Percentiles rank a stretch among this genome's conserved stretches.
These are phyloP conservation scores for Rhodotorula sp. DNA, from an alignment of 1,284 basidiomycete genomes.

Conservation along the genomic window DNA sequence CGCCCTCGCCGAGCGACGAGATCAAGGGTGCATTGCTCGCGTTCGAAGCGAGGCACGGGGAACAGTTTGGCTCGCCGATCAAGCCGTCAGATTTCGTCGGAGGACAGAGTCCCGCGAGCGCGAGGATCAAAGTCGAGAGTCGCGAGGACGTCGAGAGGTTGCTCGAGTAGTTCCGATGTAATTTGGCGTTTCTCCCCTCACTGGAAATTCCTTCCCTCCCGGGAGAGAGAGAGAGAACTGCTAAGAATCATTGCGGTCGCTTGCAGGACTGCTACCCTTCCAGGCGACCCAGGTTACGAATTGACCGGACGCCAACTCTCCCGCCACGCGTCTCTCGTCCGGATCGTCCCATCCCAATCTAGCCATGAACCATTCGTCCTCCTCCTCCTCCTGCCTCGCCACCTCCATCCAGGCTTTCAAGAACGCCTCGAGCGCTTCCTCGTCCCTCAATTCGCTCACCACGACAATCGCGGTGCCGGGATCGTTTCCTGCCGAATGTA, in stretches of 20 bases:
- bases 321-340: background rate
- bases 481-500: no score
- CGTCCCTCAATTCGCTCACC: conserved; percentile 31
- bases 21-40: conserved; percentile 12
- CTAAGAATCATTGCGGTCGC: no score
- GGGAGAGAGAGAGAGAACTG: no score
- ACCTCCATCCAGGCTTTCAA: conserved; percentile 17
- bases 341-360: conserved; percentile 15
- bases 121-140: conserved; percentile 16
- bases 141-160: conserved; percentile 29
- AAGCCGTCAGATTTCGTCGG: background rate
- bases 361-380: conserved; percentile 16
- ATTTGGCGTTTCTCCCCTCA: background rate
- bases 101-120: conserved; percentile 1
- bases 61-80: conserved; percentile 1
- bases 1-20: conserved; percentile 6
- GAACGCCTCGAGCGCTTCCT: conserved; percentile 34
- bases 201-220: background rate
- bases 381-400: background rate
- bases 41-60: conserved; percentile 27
- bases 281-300: conserved; percentile 31
- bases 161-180: background rate
- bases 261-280: background rate
- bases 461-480: conserved; percentile 26
- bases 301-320: background rate